phyloP scores from a whole-genome alignment of 228 moss, liverwort and hornwort species.

The Sphagnum fallax region DNA sequence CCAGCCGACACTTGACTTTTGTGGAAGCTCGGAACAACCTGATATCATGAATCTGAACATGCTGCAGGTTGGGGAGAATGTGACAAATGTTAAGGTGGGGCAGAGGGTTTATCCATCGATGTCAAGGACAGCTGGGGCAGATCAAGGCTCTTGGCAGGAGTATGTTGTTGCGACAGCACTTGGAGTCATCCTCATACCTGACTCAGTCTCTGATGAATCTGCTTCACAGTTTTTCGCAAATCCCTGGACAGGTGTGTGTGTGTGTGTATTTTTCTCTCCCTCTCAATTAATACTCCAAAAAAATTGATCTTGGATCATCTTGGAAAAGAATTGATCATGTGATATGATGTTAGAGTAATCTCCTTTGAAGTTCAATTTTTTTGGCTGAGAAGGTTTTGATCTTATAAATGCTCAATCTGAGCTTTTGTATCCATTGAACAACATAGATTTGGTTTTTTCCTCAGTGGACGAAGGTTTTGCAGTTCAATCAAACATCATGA shows the following conservation, averaged over 20 bases:
- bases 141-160: slow-evolving; percentile 36
- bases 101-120: slow-evolving; percentile 23
- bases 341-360: too few relatives aligned
- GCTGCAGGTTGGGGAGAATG: slow-evolving; percentile 22
- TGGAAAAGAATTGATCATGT: too few relatives aligned
- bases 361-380: too few relatives aligned
- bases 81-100: slow-evolving; percentile 19
- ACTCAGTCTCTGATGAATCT: slow-evolving; percentile 17
- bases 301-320: not conserved
- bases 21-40: too few relatives aligned
- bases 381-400: too few relatives aligned
- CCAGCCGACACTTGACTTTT: too few relatives aligned
- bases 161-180: slow-evolving; percentile 24
- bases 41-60: not conserved
- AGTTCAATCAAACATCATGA: too few relatives aligned
- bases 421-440: too few relatives aligned
- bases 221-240: slow-evolving; percentile 31
- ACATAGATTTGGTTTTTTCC: too few relatives aligned
- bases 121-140: slow-evolving; percentile 2
- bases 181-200: slow-evolving; percentile 20
- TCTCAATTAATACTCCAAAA: not conserved
- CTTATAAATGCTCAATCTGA: too few relatives aligned
- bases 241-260: slow-evolving; percentile 28
- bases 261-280: not conserved
- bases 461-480: too few relatives aligned